These are phyloP conservation scores for Dimocarpus longan DNA, from an alignment of 345 rosid species.

Conservation along the genomic window DNA sequence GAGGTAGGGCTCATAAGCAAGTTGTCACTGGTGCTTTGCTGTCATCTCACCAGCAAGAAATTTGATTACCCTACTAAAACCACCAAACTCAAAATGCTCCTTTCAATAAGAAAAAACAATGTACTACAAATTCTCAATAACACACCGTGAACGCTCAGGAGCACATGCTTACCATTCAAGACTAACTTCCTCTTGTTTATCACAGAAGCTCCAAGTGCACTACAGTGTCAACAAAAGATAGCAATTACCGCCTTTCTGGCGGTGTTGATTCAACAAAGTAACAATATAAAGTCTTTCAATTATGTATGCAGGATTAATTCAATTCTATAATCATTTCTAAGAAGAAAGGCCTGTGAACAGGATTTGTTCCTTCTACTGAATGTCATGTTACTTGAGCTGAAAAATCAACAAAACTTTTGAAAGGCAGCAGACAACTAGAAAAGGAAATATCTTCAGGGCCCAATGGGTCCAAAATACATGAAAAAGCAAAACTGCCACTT, in stretches of 20 bases:
- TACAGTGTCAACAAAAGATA: neutral
- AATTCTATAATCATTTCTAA: slow-evolving; percentile 18
- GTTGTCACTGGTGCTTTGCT: slow-evolving; percentile 1
- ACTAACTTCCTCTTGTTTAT: neutral
- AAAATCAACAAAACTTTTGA: slow-evolving; percentile 21
- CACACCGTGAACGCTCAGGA: too few species aligned
- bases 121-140: too few species aligned
- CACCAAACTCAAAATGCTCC: neutral
- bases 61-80: neutral
- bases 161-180: too few species aligned
- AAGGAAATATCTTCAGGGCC: slow-evolving; percentile 22
- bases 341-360: slow-evolving; percentile 25
- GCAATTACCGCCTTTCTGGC: too few species aligned
- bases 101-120: neutral
- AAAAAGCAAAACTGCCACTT: slow-evolving; percentile 20
- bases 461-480: slow-evolving; percentile 16
- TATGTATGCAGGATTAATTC: slow-evolving; percentile 1
- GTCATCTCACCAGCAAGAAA: neutral
- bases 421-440: slow-evolving; percentile 26
- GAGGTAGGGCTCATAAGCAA: slow-evolving; percentile 6
- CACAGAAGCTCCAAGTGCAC: too few species aligned
- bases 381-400: slow-evolving; percentile 20
- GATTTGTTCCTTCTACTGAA: slow-evolving; percentile 26
- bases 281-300: neutral
- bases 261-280: too few species aligned